Evolutionary conservation across 805 yeast genomes (phyloP), one percentile per base, ranked within the genome.

Genomic region (Candida awuae): DNA sequence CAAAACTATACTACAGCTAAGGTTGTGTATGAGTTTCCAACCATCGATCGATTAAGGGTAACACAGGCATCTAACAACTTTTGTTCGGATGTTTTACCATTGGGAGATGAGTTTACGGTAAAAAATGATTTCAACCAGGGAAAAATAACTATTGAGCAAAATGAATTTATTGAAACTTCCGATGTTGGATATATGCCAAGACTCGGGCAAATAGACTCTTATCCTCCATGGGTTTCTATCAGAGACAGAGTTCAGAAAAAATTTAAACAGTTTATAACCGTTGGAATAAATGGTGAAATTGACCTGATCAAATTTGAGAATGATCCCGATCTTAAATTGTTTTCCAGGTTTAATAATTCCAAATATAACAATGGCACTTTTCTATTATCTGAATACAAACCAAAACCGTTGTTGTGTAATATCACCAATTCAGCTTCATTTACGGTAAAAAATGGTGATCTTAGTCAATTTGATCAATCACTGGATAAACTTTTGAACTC

Each of bases 201-300:
- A 41, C 22, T 67, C 2, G 32, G 34, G 3, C 32, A 36, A 21
- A 59, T 66, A 38, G 38, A 47, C 1, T 50, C 63, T 20, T 33
- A 35, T 1, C 63, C 70, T 1, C 39, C 52, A 15, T 67, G 71
- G 45, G n/a, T 42, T 1, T n/a, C 26, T n/a, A 18, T 33, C 7
- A 29, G 18, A 7, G 35, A 41, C 26, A 19, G 42, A 25, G 39
- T 3, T 32, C 31, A 19, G 36, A 23, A 39, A 32, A 35, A 40
- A 37, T 27, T 3, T 46, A 16, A 42, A 44, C 34, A 45, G 29
- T 52, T 58, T 32, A 32, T 60, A 14, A 48, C 63, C 10, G 57
- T 62, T 39, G 71, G 71, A 1, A 29, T 67, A 14, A 55, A 60
- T 29, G 72, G 73, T 4, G 67, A 63, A 30, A 41, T 66, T 7